A percentile compares a stretch with the other conserved stretches of the same genome.
These are phyloP conservation scores for Leonotis leonurus DNA, from an alignment of 257 asterid genomes.

Conservation along the genomic window DNA sequence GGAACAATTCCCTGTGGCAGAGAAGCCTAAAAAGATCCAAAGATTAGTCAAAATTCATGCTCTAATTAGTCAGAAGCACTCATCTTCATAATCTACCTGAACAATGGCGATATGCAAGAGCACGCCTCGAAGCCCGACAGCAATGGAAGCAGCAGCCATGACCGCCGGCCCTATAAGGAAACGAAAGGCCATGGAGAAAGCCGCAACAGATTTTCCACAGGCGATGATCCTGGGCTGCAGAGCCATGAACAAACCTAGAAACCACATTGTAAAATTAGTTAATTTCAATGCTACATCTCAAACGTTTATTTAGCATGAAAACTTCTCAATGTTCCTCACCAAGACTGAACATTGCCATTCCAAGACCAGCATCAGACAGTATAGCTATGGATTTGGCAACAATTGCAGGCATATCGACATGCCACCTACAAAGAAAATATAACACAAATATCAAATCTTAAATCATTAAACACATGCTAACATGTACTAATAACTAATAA, in stretches of 20 bases:
- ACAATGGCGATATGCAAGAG: slow-evolving; percentile 59
- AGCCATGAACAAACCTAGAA: slow-evolving; percentile 64
- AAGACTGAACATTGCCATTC: slow-evolving; percentile 82
- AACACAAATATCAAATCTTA: background rate
- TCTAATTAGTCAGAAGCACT: background rate
- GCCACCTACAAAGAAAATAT: slow-evolving; percentile 39
- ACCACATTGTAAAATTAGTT: background rate
- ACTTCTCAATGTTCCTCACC: slow-evolving; percentile 22
- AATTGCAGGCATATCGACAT: slow-evolving; percentile 61
- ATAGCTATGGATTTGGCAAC: slow-evolving; percentile 52
- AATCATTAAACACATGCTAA: too few relatives aligned
- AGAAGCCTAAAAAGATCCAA: slow-evolving; percentile 44
- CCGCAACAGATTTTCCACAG: slow-evolving; percentile 54
- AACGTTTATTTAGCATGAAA: background rate
- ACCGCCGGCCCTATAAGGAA: slow-evolving; percentile 63
- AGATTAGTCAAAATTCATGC: background rate
- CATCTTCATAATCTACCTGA: slow-evolving; percentile 27
- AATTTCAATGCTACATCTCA: background rate
- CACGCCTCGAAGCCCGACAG: slow-evolving; percentile 57
- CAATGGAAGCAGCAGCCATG: slow-evolving; percentile 70
- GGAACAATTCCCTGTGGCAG: slow-evolving; percentile 75
- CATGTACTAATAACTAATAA: too few relatives aligned
- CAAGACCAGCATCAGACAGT: slow-evolving; percentile 71
- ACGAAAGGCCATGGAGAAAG: slow-evolving; percentile 55
- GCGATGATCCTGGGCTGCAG: slow-evolving; percentile 63